Percentiles rank a stretch among this genome's conserved stretches.
Conservation (phyloP, 345 rosid genomes). For the Acer saccharum region DNA sequence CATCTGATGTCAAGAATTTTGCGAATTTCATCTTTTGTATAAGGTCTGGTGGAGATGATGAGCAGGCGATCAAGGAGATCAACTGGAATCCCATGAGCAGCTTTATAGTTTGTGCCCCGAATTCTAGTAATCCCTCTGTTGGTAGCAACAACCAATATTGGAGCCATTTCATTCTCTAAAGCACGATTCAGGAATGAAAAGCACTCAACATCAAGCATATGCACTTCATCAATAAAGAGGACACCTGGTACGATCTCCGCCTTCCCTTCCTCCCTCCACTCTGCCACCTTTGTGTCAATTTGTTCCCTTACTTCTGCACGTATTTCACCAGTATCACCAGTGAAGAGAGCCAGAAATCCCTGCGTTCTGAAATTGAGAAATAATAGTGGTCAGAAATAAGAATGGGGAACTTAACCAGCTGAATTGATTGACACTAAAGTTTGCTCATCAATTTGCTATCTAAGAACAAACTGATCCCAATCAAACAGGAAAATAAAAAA, state of each 20-base stretch:
- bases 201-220: slow-evolving; percentile 98
- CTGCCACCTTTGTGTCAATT: slow-evolving; percentile 92
- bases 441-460: not conserved
- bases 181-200: slow-evolving; percentile 98
- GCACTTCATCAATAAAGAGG: slow-evolving; percentile 94
- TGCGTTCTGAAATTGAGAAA: slow-evolving; percentile 59
- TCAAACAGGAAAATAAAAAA: not conserved
- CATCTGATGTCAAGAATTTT: slow-evolving; percentile 86
- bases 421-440: not conserved
- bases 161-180: slow-evolving; percentile 96
- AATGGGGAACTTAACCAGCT: not conserved
- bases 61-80: slow-evolving; percentile 95
- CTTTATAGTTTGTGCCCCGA: slow-evolving; percentile 89
- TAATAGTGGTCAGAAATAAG: not conserved
- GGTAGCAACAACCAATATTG: slow-evolving; percentile 90
- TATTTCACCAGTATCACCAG: slow-evolving; percentile 96
- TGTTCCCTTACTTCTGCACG: slow-evolving; percentile 95
- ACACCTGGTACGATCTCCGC: slow-evolving; percentile 91
- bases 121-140: slow-evolving; percentile 90
- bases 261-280: slow-evolving; percentile 99
- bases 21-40: slow-evolving; percentile 72
- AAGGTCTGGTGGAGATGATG: slow-evolving; percentile 83
- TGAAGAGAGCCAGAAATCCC: slow-evolving; percentile 93
- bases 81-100: slow-evolving; percentile 95
- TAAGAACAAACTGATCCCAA: not conserved